Base-by-base conservation (phyloP, 2,329 filamentous ascomycete genomes). In the Claviceps purpurea region DNA sequence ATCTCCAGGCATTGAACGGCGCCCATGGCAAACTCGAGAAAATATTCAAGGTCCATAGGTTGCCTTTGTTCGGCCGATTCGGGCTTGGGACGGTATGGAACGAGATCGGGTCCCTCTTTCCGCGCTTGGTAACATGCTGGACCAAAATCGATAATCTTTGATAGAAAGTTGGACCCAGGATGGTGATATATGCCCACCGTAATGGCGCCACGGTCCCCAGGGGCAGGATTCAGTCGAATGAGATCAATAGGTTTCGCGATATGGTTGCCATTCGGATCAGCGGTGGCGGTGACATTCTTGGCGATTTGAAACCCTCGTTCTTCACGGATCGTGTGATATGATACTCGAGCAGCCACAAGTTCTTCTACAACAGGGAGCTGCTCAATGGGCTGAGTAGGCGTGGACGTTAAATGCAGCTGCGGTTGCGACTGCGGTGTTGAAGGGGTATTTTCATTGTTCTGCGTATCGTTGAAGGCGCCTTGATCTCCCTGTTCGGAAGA, bases 21-120 rank as follows among this genome's bases (percentile, higher is more conserved):
- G 24, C 90, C 90, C 54, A 95, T 87, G 34, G 90, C 91, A 63
- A 96, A 96, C 61, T 95, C 85, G 30, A 97, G 76, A 61, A 96
- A 96, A 16, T 80, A 75, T 47, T 85, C 76, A 5, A 96, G 71
- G 46, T 84, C 81, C 44, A 93, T 81, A 40, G 80, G 77, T 18
- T 78, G 73, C 18, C 73, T 73, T 1, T 81, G 72, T 14, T 39
- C 34, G 2, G 66, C 68, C 40, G 73, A 71, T n/a, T 73, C 64
- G 41, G 68, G 72, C n/a, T 73, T 64, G 41, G 68, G 72, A 39
- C 67, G 68, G 52, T 70, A 64, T 0, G 69, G 68, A 40, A 74
- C 70, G 58, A 73, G 77, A 24, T 66, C 66, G 50, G 80, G 78
- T 38, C 73, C 76, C 3, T 72, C 65, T 51, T 76, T 81, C 22